Base-by-base conservation (phyloP, 805 yeast genomes). In the Cyberlindnera petersonii region DNA sequence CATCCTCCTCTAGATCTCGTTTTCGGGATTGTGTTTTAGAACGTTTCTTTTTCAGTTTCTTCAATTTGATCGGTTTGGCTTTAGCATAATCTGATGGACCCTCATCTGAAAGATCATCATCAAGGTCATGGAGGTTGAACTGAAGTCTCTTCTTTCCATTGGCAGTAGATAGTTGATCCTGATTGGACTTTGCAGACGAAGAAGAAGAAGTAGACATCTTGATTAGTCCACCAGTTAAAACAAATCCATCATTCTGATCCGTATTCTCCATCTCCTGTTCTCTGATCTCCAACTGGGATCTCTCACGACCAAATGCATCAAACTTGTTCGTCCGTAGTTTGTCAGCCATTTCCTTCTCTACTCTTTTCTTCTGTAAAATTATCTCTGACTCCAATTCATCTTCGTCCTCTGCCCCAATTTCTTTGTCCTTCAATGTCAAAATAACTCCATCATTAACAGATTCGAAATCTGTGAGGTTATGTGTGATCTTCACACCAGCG, bases 51-150 rank as follows among this genome's bases (percentile, higher is more conserved):
- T 56, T 58, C 29, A 50, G 24, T 26, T 56, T 60, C 31, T 58
- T 59, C 52, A 58, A 57, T 45, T 59, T 60, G 13, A 58, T 40
- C 9, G 61, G 61, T 30, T 58, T 59, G 4, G 39, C 31, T 26
- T 37, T 43, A 1, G 53, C 52, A 40, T 56, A 56, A 34, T 56
- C 60, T 3, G 43, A 31, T 5, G 19, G 24, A 3, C 24, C 24
- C 6, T 40, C 48, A 4, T 18, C 21, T 2, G 36, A 46, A 17
- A 18, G 32, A 9, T 47, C 50, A 9, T 40, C 44, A 13, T 47
- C 49, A 9, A 36, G 43, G n/a, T 37, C 43, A 8, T 49, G 46
- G 13, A 51, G 26, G 28, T 32, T 40, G 26, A 51, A 45, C 9
- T 37, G 31, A 0, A 41, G 36, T 26, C 31, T 44, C 21, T 31